phyloP scores from a whole-genome alignment of 192 early-diverging fungal genomes.

The Coemansia sp. region DNA sequence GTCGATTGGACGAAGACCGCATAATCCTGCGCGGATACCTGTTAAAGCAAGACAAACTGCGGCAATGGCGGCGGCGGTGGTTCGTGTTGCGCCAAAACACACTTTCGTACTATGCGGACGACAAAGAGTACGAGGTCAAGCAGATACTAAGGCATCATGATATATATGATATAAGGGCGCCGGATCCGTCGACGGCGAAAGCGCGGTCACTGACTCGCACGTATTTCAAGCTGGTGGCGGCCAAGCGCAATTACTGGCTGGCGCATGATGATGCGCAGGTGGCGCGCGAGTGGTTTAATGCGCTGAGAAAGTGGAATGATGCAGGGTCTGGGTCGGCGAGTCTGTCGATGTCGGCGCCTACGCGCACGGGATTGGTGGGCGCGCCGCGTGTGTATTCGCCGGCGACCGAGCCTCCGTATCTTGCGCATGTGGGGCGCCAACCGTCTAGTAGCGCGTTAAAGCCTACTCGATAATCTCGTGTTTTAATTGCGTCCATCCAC shows the following conservation, averaged over 20 bases:
- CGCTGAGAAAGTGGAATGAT: conserved; percentile 33
- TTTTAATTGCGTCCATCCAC: neutral
- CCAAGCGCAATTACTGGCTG: conserved; percentile 54
- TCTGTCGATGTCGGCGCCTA: neutral
- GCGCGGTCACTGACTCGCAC: conserved; percentile 39
- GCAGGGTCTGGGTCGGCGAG: neutral
- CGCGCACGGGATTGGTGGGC: neutral
- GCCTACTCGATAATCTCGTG: neutral
- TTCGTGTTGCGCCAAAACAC: conserved; percentile 53
- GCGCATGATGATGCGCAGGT: conserved; percentile 35
- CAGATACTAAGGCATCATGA: conserved; percentile 45
- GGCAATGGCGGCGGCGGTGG: conserved; percentile 57
- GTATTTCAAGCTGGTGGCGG: conserved; percentile 46
- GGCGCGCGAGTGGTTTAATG: conserved; percentile 43
- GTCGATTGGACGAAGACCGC: conserved; percentile 36
- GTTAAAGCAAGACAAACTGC: conserved; percentile 51
- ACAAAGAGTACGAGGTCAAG: conserved; percentile 51
- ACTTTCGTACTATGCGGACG: conserved; percentile 50
- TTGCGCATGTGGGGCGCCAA: neutral
- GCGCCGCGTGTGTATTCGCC: conserved; percentile 4
- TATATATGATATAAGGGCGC: conserved; percentile 45
- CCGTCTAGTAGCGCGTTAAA: neutral
- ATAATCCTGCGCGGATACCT: conserved; percentile 47
- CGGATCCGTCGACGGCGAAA: conserved; percentile 50
- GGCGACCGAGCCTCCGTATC: neutral